Evolutionary conservation across 352 stramenopile genomes (phyloP).

Genomic region (Globisporangium middletonii): DNA sequence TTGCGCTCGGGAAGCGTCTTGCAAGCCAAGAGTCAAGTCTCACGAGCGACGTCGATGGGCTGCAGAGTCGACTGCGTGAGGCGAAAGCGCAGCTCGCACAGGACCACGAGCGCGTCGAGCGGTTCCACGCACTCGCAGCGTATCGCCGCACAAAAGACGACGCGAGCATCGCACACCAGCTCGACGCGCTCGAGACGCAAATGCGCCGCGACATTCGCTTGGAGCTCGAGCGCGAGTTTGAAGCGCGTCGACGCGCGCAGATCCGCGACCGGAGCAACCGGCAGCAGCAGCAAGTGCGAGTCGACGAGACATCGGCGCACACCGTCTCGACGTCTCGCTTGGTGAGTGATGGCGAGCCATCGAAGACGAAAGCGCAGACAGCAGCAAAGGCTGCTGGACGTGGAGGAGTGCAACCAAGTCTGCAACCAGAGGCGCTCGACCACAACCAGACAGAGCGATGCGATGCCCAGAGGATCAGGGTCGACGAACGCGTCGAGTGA

Average conservation of each 20-base stretch:
- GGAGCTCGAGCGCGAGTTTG: conserved; percentile 60
- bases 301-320: neutral
- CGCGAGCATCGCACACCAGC: conserved; percentile 21
- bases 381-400: neutral
- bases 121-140: conserved; percentile 38
- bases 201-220: conserved; percentile 51
- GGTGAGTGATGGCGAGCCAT: neutral
- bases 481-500: no score
- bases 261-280: conserved; percentile 16
- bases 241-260: conserved; percentile 32
- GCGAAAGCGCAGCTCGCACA: conserved; percentile 18
- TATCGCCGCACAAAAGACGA: conserved; percentile 48
- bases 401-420: no score
- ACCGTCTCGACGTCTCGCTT: no score
- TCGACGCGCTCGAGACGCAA: conserved; percentile 32
- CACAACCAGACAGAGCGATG: no score
- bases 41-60: conserved; percentile 18
- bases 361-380: neutral
- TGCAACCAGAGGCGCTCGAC: no score
- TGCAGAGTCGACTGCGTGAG: conserved; percentile 22
- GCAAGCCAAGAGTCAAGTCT: conserved; percentile 23
- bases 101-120: conserved; percentile 41
- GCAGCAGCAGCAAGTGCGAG: neutral
- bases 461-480: no score
- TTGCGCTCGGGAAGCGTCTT: conserved; percentile 18